Evolutionary conservation across 257 asterid genomes (phyloP).

Genomic region (Prunella vulgaris): DNA sequence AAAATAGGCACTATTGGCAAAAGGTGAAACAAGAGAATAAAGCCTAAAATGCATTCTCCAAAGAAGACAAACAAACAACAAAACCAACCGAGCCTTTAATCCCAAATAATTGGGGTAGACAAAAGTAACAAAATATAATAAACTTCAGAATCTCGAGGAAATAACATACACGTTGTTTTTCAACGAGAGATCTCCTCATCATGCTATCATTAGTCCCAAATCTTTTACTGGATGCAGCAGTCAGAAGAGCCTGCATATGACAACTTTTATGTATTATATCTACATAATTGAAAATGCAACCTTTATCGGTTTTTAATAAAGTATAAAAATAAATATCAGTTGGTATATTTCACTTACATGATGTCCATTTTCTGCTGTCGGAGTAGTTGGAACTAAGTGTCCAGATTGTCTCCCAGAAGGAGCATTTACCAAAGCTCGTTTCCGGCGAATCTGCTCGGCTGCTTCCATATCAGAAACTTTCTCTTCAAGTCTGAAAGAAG

Average conservation of each 20-base stretch:
- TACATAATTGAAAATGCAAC: constrained; percentile 3
- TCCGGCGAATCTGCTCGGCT: constrained; percentile 51
- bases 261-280: constrained; percentile 13
- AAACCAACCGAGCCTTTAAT: no score
- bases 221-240: constrained; percentile 31
- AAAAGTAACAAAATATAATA: background rate
- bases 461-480: constrained; percentile 66
- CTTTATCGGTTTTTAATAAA: background rate
- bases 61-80: no score
- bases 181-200: constrained; percentile 60
- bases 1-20: background rate
- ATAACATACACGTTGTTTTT: constrained; percentile 67
- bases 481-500: constrained; percentile 59
- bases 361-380: constrained; percentile 64
- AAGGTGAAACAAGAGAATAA: background rate
- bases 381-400: constrained; percentile 32
- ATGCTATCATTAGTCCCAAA: constrained; percentile 51
- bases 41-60: background rate
- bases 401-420: constrained; percentile 56
- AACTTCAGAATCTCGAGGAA: constrained; percentile 1
- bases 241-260: constrained; percentile 48
- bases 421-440: constrained; percentile 47
- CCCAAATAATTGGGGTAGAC: no score
- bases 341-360: constrained; percentile 44
- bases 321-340: constrained; percentile 8